Evolutionary conservation across 495 filamentous ascomycete genomes (phyloP), one percentile per base, ranked within the genome.

Genomic region (Neurospora sp.): DNA sequence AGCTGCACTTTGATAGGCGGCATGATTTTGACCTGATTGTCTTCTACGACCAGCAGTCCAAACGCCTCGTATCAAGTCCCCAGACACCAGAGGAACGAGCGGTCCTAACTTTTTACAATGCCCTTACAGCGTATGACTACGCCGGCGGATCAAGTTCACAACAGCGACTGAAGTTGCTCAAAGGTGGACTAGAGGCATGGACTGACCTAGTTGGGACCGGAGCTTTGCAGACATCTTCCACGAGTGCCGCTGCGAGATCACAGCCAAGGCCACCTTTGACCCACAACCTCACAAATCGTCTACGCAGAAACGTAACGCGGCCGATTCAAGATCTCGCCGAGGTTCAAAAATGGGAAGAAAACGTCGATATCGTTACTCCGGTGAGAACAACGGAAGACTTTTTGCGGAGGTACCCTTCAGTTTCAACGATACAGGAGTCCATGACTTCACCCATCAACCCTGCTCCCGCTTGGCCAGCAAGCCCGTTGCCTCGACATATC

Each of bases 171-270:
- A 90, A 92, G 39, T 86, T 99, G 46, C 86, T 99, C 1, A 81
- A 85, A 18, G 96, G 95, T 18, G 96, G 96, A 1, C 80, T 98
- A 16, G 89, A 94, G 70, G 91, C 93, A 48, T 99, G 96, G 96
- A 86, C 90, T 38, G 89, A 92, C 77, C 79, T 95, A 16, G 79
- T 97, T 66, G 95, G 96, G 16, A 81, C 81, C n/a, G 86, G 88
- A 73, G 90, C 90, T 4, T 85, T 98, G 27, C 76, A 85, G 72
- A 79, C 77, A 16, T 81, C 80, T 10, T 75, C 78, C 38, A 76
- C 82, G 0, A 73, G 69, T 2, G 18, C 73, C 3, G 14, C 37
- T 35, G 70, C 9, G 69, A 62, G 31, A 72, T 27, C 48, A 27
- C 48, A 18, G 39, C 40, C 72, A 37, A 72, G 40, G 76, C 73